These are phyloP conservation scores for Arabidopsis hybrid DNA, from an alignment of 441 rosid genomes.

Conservation along the genomic window DNA sequence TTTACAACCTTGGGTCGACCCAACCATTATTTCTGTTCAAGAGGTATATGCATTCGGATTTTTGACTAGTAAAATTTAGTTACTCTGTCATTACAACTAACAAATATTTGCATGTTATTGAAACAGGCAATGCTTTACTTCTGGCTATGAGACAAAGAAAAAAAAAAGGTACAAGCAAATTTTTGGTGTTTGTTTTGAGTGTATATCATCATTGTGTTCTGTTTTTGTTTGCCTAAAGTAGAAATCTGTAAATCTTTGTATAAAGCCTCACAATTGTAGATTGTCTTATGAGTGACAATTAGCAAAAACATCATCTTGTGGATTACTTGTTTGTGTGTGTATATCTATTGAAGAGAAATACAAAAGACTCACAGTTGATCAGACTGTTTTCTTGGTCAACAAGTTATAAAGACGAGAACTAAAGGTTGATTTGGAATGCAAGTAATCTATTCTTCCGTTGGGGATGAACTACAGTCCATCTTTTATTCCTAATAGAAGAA, in stretches of 20 bases:
- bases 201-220: slow-evolving; percentile 24
- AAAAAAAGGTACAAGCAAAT: not conserved
- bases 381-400: slow-evolving; percentile 20
- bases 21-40: slow-evolving; percentile 51
- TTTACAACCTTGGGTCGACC: slow-evolving; percentile 45
- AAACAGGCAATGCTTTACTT: slow-evolving; percentile 88
- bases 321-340: not conserved
- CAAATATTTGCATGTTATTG: slow-evolving; percentile 25
- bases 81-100: not conserved
- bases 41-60: slow-evolving; percentile 55
- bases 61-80: not conserved
- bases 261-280: slow-evolving; percentile 19
- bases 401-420: slow-evolving; percentile 12
- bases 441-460: not conserved
- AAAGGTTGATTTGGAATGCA: slow-evolving; percentile 14
- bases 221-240: slow-evolving; percentile 28
- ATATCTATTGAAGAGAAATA: slow-evolving; percentile 17
- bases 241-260: slow-evolving; percentile 27
- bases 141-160: slow-evolving; percentile 61
- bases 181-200: slow-evolving; percentile 17
- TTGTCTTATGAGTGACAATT: slow-evolving; percentile 1
- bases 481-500: not conserved
- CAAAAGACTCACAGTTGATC: slow-evolving; percentile 1
- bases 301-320: slow-evolving; percentile 23
- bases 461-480: not conserved